These are phyloP conservation scores for Cubamyces lactineus DNA, from an alignment of 768 basidiomycete genomes.

Conservation along the genomic window DNA sequence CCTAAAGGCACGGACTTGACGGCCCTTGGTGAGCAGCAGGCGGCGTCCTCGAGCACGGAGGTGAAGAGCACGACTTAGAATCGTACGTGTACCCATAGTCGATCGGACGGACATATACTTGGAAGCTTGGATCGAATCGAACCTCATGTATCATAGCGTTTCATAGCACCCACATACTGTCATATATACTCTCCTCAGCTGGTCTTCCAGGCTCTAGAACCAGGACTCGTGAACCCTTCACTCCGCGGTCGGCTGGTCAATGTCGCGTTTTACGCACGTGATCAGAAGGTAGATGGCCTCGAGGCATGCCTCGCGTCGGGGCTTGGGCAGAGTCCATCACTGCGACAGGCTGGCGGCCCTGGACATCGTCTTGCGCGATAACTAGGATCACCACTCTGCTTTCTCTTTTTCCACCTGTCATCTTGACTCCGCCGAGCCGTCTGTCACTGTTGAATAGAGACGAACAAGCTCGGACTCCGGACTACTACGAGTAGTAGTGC, in stretches of 20 bases:
- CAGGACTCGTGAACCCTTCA: too few relatives aligned
- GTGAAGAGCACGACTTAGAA: background rate
- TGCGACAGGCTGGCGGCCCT: background rate
- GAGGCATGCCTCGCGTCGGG: slow-evolving; percentile 14
- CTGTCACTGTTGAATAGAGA: too few relatives aligned
- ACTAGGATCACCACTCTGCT: background rate
- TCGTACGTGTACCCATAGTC: background rate
- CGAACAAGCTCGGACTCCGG: too few relatives aligned
- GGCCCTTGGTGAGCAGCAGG: background rate
- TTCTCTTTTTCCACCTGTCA: background rate
- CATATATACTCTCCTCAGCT: background rate
- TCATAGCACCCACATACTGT: background rate
- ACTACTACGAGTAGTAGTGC: too few relatives aligned
- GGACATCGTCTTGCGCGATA: background rate
- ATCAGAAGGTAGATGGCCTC: slow-evolving; percentile 7
- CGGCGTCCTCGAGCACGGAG: background rate
- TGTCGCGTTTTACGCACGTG: slow-evolving; percentile 4
- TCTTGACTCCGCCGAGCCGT: too few relatives aligned
- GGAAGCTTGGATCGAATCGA: background rate
- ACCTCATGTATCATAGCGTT: slow-evolving; percentile 4
- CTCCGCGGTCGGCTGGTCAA: background rate
- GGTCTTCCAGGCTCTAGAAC: background rate
- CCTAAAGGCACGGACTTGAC: too few relatives aligned
- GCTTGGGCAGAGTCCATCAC: slow-evolving; percentile 11
- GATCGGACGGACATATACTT: background rate